These are phyloP conservation scores for Lepiota brunneoincarnata DNA, from an alignment of 768 basidiomycete species.

Conservation along the genomic window DNA sequence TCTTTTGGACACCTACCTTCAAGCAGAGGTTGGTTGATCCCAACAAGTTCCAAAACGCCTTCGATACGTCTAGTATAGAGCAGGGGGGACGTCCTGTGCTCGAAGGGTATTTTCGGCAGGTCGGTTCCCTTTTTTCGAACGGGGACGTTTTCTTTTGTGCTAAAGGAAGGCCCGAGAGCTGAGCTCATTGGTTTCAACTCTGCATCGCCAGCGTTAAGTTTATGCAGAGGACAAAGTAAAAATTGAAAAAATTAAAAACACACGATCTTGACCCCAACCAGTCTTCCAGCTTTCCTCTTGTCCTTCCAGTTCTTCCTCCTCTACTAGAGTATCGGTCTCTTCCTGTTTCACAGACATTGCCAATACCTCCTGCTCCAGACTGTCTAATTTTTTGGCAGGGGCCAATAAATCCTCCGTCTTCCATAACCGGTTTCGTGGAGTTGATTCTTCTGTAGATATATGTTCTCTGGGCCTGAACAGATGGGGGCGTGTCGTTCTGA, in stretches of 20 bases:
- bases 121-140: neutral
- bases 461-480: no score
- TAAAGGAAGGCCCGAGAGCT: no score
- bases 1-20: slow-evolving; percentile 26
- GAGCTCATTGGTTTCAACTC: neutral
- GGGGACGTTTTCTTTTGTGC: neutral
- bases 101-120: neutral
- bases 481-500: no score
- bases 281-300: neutral
- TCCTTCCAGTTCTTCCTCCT: neutral
- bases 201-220: neutral
- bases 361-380: no score
- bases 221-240: neutral
- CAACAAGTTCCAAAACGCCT: slow-evolving; percentile 6
- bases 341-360: no score
- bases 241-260: neutral
- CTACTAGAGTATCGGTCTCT: no score
- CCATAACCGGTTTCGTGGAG: no score
- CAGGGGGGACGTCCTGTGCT: neutral
- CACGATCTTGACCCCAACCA: neutral
- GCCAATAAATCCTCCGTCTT: no score
- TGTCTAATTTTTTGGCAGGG: no score
- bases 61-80: slow-evolving; percentile 1
- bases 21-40: slow-evolving; percentile 28
- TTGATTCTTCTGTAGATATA: no score